phyloP scores from a whole-genome alignment of 257 asterid genomes.

The Knoxia roxburghii region DNA sequence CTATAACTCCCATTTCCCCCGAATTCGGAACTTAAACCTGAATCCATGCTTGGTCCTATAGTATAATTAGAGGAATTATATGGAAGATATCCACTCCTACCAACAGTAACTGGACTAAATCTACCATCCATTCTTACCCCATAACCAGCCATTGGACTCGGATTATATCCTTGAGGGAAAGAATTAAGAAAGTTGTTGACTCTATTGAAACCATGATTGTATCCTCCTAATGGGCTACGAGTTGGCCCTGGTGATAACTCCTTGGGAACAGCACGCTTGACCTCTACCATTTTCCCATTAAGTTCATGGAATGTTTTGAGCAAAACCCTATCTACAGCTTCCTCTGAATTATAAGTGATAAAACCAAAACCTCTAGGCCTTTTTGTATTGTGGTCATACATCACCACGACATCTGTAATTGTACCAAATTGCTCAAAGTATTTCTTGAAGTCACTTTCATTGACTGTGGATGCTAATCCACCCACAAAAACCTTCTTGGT shows the following conservation, averaged over 20 bases:
- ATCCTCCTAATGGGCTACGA: constrained; percentile 45
- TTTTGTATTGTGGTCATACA: constrained; percentile 91
- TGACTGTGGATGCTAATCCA: constrained; percentile 78
- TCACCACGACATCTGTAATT: constrained; percentile 76
- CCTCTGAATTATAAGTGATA: constrained; percentile 73
- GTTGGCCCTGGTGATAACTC: constrained; percentile 69
- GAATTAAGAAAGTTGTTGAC: constrained; percentile 39
- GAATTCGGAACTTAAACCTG: constrained; percentile 44
- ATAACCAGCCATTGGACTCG: constrained; percentile 44
- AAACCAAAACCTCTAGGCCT: constrained; percentile 97
- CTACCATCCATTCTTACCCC: constrained; percentile 55
- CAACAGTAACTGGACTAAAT: constrained; percentile 52
- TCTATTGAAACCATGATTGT: constrained; percentile 48
- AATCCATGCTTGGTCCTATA: constrained; percentile 41
- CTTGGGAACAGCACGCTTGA: constrained; percentile 74
- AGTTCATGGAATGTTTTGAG: constrained; percentile 75
- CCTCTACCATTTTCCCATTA: constrained; percentile 85
- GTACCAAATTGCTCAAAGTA: constrained; percentile 84
- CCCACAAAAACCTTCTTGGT: constrained; percentile 87
- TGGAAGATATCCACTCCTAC: constrained; percentile 58
- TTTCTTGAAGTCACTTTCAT: constrained; percentile 72
- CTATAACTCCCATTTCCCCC: constrained; percentile 42
- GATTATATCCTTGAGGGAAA: constrained; percentile 42
- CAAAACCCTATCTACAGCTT: constrained; percentile 71
- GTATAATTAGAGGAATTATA: constrained; percentile 42